Conservation (phyloP, 805 yeast species). For the Tetrapisispora phaffii region DNA sequence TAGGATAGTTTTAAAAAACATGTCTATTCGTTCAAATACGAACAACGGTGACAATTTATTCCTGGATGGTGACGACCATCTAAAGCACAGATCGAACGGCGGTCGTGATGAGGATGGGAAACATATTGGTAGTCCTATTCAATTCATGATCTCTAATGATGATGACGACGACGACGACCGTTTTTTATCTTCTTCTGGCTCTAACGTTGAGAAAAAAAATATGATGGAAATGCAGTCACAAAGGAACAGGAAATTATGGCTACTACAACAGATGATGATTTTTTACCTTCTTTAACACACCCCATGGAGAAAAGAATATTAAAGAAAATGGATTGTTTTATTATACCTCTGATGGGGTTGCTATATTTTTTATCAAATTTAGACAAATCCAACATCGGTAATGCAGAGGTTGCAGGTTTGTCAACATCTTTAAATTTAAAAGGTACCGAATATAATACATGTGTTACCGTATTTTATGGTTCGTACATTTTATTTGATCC, state of each 20-base stretch:
- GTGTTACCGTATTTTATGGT: slow-evolving; percentile 38
- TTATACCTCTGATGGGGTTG: slow-evolving; percentile 36
- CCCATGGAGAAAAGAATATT: slow-evolving; percentile 30
- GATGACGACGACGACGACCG: not conserved
- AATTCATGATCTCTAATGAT: not conserved
- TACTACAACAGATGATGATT: slow-evolving; percentile 22
- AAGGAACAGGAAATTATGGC: slow-evolving; percentile 15
- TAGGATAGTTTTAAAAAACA: too few relatives aligned
- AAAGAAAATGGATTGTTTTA: slow-evolving; percentile 34
- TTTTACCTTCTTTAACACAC: slow-evolving; percentile 20
- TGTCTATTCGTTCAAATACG: not conserved
- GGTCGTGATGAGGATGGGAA: not conserved
- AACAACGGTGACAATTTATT: not conserved
- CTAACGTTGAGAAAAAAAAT: not conserved
- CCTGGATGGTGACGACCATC: not conserved
- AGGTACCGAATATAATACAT: slow-evolving; percentile 34
- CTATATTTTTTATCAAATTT: slow-evolving; percentile 39
- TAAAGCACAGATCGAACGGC: too few relatives aligned
- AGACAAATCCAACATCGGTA: slow-evolving; percentile 51
- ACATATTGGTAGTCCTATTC: not conserved
- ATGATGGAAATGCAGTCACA: slow-evolving; percentile 2
- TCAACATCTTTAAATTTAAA: slow-evolving; percentile 32
- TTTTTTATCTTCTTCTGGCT: not conserved
- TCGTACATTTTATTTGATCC: slow-evolving; percentile 35
- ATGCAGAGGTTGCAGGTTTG: slow-evolving; percentile 48